phyloP scores from a whole-genome alignment of 2,329 filamentous ascomycete genomes.

The Alternaria metachromatica region DNA sequence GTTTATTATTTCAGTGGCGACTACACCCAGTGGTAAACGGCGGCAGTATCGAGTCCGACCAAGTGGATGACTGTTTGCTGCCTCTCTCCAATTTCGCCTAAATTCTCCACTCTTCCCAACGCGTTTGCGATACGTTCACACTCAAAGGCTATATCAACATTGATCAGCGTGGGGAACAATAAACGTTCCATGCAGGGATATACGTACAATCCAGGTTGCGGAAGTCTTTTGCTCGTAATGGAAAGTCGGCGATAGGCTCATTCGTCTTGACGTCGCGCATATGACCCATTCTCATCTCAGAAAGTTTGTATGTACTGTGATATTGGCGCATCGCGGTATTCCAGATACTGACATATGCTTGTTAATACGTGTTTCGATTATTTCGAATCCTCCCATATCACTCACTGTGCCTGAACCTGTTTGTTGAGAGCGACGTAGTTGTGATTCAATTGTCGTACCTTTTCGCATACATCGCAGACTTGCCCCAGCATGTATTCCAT shows the following conservation, averaged over 20 bases:
- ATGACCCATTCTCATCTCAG: background rate
- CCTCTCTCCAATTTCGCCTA: background rate
- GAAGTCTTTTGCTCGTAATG: background rate
- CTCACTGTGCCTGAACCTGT: background rate
- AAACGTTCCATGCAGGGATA: background rate
- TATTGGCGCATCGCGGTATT: background rate
- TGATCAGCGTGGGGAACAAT: background rate
- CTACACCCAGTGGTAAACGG: background rate
- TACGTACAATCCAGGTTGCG: background rate
- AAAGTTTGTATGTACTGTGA: background rate
- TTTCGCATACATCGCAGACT: background rate
- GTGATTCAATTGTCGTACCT: background rate
- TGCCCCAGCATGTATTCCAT: background rate
- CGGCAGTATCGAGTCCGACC: background rate
- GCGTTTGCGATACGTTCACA: background rate
- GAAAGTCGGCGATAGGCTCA: background rate
- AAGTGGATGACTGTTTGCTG: background rate
- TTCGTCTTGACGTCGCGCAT: background rate
- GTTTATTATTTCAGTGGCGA: background rate
- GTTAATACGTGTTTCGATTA: too few species aligned
- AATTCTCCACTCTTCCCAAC: background rate
- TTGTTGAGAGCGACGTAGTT: background rate
- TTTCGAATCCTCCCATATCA: background rate
- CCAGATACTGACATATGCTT: background rate
- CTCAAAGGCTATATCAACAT: background rate